Conservation (phyloP, 2,329 filamentous ascomycete species). For the Hypoxylon sp. region DNA sequence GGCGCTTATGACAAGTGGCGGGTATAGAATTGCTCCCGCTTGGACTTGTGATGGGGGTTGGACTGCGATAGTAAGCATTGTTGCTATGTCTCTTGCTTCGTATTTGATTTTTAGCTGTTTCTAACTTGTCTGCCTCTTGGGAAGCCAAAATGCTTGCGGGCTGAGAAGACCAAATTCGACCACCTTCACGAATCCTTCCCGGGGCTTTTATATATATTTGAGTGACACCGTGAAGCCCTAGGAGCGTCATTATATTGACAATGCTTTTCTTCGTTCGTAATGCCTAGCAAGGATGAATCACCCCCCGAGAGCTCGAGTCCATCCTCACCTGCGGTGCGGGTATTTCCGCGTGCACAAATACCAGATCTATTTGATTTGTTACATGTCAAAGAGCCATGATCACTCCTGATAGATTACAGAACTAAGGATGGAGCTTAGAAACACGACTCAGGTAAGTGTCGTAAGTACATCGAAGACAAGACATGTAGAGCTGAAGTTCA, state of each 20-base stretch:
- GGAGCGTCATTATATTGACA: slow-evolving; percentile 6
- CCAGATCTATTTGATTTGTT: slow-evolving; percentile 22
- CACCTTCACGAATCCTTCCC: slow-evolving; percentile 12
- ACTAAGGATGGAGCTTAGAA: slow-evolving; percentile 30
- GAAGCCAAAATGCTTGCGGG: slow-evolving; percentile 18
- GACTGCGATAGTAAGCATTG: slow-evolving; percentile 48
- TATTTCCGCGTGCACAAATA: slow-evolving; percentile 22
- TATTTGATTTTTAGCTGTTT: slow-evolving; percentile 12
- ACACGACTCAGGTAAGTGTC: slow-evolving; percentile 29
- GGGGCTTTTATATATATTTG: slow-evolving; percentile 34
- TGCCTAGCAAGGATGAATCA: slow-evolving; percentile 18
- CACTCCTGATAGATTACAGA: slow-evolving; percentile 17
- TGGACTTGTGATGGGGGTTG: slow-evolving; percentile 49
- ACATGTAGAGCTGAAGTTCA: not conserved
- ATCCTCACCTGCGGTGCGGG: slow-evolving; percentile 15
- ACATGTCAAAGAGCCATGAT: slow-evolving; percentile 10
- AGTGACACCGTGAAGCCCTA: slow-evolving; percentile 27
- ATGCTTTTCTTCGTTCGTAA: slow-evolving; percentile 23
- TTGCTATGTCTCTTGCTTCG: slow-evolving; percentile 17
- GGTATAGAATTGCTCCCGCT: slow-evolving; percentile 47
- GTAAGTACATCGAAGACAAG: not conserved
- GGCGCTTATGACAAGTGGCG: slow-evolving; percentile 48
- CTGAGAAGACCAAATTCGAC: not conserved
- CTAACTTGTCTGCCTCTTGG: slow-evolving; percentile 20
- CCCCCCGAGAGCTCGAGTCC: not conserved